Base-by-base conservation (phyloP, 345 rosid genomes). In the Eutrema japonicum region DNA sequence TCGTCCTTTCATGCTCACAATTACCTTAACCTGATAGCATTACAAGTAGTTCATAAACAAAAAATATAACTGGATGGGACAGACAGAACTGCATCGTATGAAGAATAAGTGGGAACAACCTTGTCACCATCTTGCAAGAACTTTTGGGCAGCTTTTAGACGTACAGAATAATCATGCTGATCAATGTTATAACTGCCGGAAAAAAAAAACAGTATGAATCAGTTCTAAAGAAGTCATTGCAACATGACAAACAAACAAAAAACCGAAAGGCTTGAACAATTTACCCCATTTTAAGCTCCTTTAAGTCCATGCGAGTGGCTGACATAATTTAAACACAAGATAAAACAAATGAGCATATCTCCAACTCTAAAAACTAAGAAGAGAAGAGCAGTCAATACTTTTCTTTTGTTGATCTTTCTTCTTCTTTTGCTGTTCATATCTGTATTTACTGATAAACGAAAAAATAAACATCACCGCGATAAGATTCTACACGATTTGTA, bases 231-330 rank as follows among this genome's bases (percentile, higher is more conserved):
- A 53, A 38, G 43, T 16, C 40, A 38, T 5, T 36, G 59, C 37
- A 69, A 36, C 27, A 42, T n/a, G 55, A 75, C 7, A 45, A 35
- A 68, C 61, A 33, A 45, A 55, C 22, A 1, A 22, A 32, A 29
- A 47, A 75, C 14, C 9, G 1, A 40, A n/a, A 58, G 13, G 50
- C 10, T 0, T 9, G 22, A 56, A 27, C 43, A 37, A 49, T 81
- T 77, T 71, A 91, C 98, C 98, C 90, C 98, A 92, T 92, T 80
- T 90, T 92, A 72, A 92, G 88, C 78, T 88, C 96, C 82, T 90
- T 90, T 82, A 87, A 76, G 77, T 85, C 93, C 96, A 86, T 78
- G 70, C 90, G 95, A 72, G 38, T 79, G 30, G 95, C 96, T 92
- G 68, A 58, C 63, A 81, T 29, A 50, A 52, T 60, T 71, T 71